A percentile compares a stretch with the other conserved stretches of the same genome.
These are phyloP conservation scores for Chaetothyriales sp. DNA, from an alignment of 2,329 filamentous ascomycete genomes.

Conservation along the genomic window DNA sequence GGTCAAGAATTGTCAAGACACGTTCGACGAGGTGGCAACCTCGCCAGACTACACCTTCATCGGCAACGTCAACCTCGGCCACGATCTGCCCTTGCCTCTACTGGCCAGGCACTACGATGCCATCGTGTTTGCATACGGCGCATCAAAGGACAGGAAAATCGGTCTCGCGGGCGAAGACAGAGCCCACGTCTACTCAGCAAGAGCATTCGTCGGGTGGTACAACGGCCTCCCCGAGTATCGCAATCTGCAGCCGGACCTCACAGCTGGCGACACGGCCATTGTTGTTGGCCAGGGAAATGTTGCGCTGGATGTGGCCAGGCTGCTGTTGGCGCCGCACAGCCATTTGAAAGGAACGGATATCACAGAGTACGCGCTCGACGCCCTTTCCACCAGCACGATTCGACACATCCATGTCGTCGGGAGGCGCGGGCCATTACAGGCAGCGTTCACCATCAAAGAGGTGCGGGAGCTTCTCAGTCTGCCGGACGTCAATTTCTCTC, in stretches of 20 bases:
- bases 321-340: slow-evolving; percentile 63
- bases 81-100: slow-evolving; percentile 48
- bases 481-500: slow-evolving; percentile 53
- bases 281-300: slow-evolving; percentile 94
- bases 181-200: slow-evolving; percentile 57
- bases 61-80: slow-evolving; percentile 72
- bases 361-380: slow-evolving; percentile 63
- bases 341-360: slow-evolving; percentile 72
- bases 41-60: slow-evolving; percentile 77
- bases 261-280: slow-evolving; percentile 63
- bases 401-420: slow-evolving; percentile 77
- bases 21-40: slow-evolving; percentile 73
- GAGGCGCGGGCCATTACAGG: slow-evolving; percentile 76
- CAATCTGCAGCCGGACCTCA: slow-evolving; percentile 55
- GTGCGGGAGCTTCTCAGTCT: slow-evolving; percentile 74
- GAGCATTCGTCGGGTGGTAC: slow-evolving; percentile 96
- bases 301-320: slow-evolving; percentile 80
- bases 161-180: slow-evolving; percentile 63
- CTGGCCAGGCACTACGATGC: slow-evolving; percentile 79
- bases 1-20: slow-evolving; percentile 97
- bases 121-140: slow-evolving; percentile 83
- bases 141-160: slow-evolving; percentile 64
- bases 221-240: slow-evolving; percentile 81
- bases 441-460: slow-evolving; percentile 92
- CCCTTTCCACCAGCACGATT: slow-evolving; percentile 55